Evolutionary conservation across 31 red algal species (phyloP).

Genomic region (Endocladia muricata): DNA sequence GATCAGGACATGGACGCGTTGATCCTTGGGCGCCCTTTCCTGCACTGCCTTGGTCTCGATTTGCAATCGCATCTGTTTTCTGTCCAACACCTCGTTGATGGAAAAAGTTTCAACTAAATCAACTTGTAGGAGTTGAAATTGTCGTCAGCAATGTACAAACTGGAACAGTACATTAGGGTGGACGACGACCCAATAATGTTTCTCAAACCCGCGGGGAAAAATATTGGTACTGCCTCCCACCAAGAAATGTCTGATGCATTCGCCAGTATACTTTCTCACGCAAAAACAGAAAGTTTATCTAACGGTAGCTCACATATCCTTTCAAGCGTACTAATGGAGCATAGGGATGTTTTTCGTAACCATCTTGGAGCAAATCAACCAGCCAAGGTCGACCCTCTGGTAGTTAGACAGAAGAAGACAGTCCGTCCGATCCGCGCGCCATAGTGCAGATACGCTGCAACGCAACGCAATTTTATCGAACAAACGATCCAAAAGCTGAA

Average conservation of each 20-base stretch:
- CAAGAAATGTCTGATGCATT: constrained; percentile 16
- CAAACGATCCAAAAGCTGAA: constrained; percentile 31
- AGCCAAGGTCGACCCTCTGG: constrained; percentile 7
- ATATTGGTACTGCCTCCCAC: constrained; percentile 6
- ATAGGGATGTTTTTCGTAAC: constrained; percentile 20
- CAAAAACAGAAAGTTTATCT: background rate
- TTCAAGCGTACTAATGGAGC: background rate
- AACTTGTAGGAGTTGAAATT: background rate
- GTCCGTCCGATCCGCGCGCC: background rate
- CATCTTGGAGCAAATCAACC: constrained; percentile 16
- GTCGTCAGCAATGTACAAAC: background rate
- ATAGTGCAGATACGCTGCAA: background rate
- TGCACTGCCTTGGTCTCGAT: constrained; percentile 19
- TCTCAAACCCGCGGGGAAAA: background rate
- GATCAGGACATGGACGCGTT: constrained; percentile 15
- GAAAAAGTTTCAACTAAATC: background rate
- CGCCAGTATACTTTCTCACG: background rate
- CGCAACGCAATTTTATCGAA: constrained; percentile 14
- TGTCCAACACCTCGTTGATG: background rate
- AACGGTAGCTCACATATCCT: background rate
- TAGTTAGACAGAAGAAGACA: background rate
- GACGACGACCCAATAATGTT: constrained; percentile 34
- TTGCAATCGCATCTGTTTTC: constrained; percentile 13
- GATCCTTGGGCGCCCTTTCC: constrained; percentile 26
- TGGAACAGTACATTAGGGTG: background rate